These are phyloP conservation scores for Cerrena zonata DNA, from an alignment of 1,284 basidiomycete genomes.

Conservation along the genomic window DNA sequence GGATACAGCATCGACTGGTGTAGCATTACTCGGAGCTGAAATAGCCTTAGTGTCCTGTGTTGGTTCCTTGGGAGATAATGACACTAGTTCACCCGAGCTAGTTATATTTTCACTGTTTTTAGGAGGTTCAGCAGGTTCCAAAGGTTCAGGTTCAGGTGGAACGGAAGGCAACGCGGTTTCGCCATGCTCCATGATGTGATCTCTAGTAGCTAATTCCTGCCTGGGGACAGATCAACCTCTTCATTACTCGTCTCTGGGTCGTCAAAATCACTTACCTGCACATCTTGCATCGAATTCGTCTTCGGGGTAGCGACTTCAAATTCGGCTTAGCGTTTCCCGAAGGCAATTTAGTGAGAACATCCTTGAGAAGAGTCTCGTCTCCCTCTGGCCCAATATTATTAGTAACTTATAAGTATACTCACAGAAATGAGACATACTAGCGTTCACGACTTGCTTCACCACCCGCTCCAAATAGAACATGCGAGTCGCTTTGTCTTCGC, in stretches of 20 bases:
- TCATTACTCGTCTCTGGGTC: too few species aligned
- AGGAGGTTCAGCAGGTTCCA: too few species aligned
- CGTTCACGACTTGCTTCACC: conserved; percentile 65
- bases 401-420: not conserved
- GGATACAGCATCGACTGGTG: too few species aligned
- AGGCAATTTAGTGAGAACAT: conserved; percentile 8
- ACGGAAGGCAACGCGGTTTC: too few species aligned
- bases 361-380: conserved; percentile 9
- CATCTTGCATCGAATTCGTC: conserved; percentile 84
- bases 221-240: conserved; percentile 35
- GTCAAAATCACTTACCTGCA: conserved; percentile 58
- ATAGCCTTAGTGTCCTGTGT: too few species aligned
- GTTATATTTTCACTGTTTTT: too few species aligned
- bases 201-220: conserved; percentile 79
- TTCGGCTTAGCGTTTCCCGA: not conserved
- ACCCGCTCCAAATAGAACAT: conserved; percentile 79
- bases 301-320: conserved; percentile 38
- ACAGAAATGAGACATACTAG: conserved; percentile 2
- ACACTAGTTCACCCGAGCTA: too few species aligned
- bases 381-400: conserved; percentile 5
- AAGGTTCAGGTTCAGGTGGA: too few species aligned
- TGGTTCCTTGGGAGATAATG: too few species aligned
- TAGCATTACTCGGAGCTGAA: too few species aligned
- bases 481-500: conserved; percentile 63
- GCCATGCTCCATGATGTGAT: conserved; percentile 89